Conservation (phyloP, 2,329 filamentous ascomycete genomes). For the Monilinia polystroma region DNA sequence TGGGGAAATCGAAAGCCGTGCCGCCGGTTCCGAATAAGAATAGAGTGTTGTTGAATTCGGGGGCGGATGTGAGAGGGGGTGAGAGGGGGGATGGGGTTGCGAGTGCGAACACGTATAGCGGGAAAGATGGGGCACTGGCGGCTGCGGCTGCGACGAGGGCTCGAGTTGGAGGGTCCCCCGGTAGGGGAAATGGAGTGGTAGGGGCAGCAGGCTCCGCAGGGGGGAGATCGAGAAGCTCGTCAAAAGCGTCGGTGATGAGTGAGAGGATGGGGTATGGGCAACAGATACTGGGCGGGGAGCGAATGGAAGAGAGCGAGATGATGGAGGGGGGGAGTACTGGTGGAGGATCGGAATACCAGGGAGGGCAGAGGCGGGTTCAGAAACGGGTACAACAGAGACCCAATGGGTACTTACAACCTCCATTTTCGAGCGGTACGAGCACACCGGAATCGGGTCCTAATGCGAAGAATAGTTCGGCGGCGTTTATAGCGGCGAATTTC, state of each 20-base stretch:
- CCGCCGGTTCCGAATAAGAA: slow-evolving; percentile 8
- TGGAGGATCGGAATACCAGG: slow-evolving; percentile 1
- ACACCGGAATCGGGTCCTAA: not conserved
- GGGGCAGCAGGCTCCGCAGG: not conserved
- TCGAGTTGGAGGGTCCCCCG: slow-evolving; percentile 19
- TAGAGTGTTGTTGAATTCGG: slow-evolving; percentile 44
- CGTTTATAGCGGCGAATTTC: slow-evolving; percentile 60
- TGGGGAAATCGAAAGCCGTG: not conserved
- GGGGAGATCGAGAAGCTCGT: slow-evolving; percentile 22
- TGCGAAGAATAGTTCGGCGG: slow-evolving; percentile 44
- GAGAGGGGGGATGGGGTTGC: slow-evolving; percentile 40
- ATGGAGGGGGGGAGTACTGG: slow-evolving; percentile 9
- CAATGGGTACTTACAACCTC: slow-evolving; percentile 14
- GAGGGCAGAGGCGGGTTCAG: not conserved
- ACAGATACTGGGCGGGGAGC: slow-evolving; percentile 23
- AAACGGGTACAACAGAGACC: slow-evolving; percentile 14
- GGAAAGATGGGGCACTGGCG: slow-evolving; percentile 47
- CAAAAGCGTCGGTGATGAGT: slow-evolving; percentile 20
- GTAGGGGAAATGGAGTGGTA: not conserved
- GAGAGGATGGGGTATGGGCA: not conserved
- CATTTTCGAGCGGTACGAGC: not conserved
- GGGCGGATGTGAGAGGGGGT: too few species aligned
- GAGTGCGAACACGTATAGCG: slow-evolving; percentile 41
- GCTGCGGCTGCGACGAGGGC: slow-evolving; percentile 47
- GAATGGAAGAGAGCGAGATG: slow-evolving; percentile 1